These are phyloP conservation scores for Mortierella sp. DNA, from an alignment of 371 early-diverging fungal species.

Conservation along the genomic window DNA sequence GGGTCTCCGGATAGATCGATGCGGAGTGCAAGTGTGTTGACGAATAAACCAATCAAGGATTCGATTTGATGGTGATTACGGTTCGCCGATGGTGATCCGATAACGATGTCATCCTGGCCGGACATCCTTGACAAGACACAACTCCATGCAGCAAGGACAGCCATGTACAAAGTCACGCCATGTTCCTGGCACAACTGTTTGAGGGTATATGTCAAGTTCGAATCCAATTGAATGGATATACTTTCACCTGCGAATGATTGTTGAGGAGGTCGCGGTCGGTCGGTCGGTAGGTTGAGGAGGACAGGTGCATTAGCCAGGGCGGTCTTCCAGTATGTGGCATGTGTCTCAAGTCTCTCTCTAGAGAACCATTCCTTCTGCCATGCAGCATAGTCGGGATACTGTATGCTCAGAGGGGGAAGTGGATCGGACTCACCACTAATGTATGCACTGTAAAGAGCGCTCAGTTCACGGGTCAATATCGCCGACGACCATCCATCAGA, in stretches of 20 bases:
- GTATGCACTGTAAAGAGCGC: constrained; percentile 8
- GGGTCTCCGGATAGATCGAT: constrained; percentile 5
- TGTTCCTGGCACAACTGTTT: constrained; percentile 9
- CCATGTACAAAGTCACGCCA: constrained; percentile 5
- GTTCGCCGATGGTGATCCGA: constrained; percentile 1
- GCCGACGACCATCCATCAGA: constrained; percentile 15
- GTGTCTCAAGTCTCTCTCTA: constrained; percentile 8
- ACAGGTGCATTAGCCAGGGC: constrained; percentile 7
- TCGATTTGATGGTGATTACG: neutral
- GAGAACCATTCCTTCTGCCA: constrained; percentile 17
- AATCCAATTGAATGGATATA: neutral
- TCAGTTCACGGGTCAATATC: constrained; percentile 9
- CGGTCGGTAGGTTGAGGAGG: constrained; percentile 8
- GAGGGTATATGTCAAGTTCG: neutral
- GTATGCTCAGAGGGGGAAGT: constrained; percentile 7
- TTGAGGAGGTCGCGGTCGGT: constrained; percentile 9
- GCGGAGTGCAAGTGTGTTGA: constrained; percentile 3
- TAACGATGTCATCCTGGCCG: constrained; percentile 7
- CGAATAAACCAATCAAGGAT: constrained; percentile 5
- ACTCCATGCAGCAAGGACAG: constrained; percentile 9
- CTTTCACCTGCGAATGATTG: constrained; percentile 6
- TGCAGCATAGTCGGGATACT: constrained; percentile 19
- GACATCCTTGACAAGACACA: constrained; percentile 4
- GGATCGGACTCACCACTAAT: neutral
- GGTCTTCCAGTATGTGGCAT: constrained; percentile 6